Evolutionary conservation across 176 grass and related monocot species (phyloP).

Genomic region (Ampelocalamus luodianensis): DNA sequence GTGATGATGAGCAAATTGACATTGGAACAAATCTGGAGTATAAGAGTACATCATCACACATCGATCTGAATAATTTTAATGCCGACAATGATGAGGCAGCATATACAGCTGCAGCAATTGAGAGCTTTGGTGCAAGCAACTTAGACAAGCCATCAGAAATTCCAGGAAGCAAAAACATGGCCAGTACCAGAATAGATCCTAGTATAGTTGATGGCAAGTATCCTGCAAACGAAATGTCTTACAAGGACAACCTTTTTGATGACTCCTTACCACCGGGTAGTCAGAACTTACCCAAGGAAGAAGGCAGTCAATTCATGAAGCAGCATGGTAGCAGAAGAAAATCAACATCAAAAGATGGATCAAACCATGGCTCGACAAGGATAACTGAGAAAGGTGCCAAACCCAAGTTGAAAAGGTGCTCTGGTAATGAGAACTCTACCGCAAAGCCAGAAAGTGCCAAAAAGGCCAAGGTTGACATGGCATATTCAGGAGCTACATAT

Average conservation of each 20-base stretch:
- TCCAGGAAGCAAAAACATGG: slow-evolving; percentile 40
- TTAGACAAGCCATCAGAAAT: slow-evolving; percentile 45
- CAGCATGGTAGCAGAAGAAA: slow-evolving; percentile 56
- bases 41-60: slow-evolving; percentile 58
- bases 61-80: slow-evolving; percentile 71
- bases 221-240: slow-evolving; percentile 45
- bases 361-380: slow-evolving; percentile 45
- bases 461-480: slow-evolving; percentile 63
- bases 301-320: slow-evolving; percentile 40
- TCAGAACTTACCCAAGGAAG: slow-evolving; percentile 46
- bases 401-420: slow-evolving; percentile 64
- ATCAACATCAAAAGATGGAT: slow-evolving; percentile 55
- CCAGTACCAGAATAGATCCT: slow-evolving; percentile 33
- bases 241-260: slow-evolving; percentile 39
- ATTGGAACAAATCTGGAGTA: slow-evolving; percentile 60
- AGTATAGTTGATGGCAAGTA: slow-evolving; percentile 32
- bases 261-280: slow-evolving; percentile 32
- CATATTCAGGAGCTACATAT: slow-evolving; percentile 43
- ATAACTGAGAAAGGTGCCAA: slow-evolving; percentile 48
- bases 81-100: slow-evolving; percentile 44
- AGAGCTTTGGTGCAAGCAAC: slow-evolving; percentile 36
- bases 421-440: slow-evolving; percentile 45
- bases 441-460: slow-evolving; percentile 59
- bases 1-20: slow-evolving; percentile 64
- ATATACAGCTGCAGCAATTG: slow-evolving; percentile 28